Evolutionary conservation across 257 asterid genomes (phyloP), one percentile per base, ranked within the genome.

Genomic region (Plantago elongata): DNA sequence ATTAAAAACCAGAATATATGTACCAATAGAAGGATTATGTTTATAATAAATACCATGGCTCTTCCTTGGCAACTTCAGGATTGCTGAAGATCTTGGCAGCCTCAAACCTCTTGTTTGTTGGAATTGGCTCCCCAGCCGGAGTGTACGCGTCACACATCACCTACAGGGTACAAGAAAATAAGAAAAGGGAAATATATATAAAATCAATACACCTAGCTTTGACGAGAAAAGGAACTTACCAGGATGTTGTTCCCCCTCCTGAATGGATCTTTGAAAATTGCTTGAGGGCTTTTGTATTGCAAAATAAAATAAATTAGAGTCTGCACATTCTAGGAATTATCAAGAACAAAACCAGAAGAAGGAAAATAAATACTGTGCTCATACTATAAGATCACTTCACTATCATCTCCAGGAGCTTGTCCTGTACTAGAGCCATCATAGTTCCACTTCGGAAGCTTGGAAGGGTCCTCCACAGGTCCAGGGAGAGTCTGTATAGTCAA

Each of bases 361-460:
- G 11, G 16, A 13, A n/a, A 42, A 37, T 12, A 3, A 51, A 30
- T 6, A 15, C 7, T 34, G 13, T 22, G 0, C 4, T 60, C 95
- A 72, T 81, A 92, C 99, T 86, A 83, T 22, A 92, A 9, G 73
- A 92, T 92, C 42, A 92, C 99, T 83, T 92, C 99, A 67, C 97
- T 92, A 78, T 92, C 97, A 45, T 86, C 83, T 0, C 99, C 99
- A 0, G 91, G 89, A 48, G 99, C 99, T 79, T 92, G 99, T 47
- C 91, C 94, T 0, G 98, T 91, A 78, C 98, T 91, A 2, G 98
- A 91, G 3, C 98, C 98, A 22, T 91, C 98, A 30, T 82, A 91
- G 74, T 91, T 91, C 98, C 98, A 91, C 42, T 88, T 91, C 0
- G 98, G 98, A 13, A 92, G 91, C 78, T 86, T 59, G 7, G 83